phyloP scores from a whole-genome alignment of 345 rosid genomes.

The Pelargonium nanum region DNA sequence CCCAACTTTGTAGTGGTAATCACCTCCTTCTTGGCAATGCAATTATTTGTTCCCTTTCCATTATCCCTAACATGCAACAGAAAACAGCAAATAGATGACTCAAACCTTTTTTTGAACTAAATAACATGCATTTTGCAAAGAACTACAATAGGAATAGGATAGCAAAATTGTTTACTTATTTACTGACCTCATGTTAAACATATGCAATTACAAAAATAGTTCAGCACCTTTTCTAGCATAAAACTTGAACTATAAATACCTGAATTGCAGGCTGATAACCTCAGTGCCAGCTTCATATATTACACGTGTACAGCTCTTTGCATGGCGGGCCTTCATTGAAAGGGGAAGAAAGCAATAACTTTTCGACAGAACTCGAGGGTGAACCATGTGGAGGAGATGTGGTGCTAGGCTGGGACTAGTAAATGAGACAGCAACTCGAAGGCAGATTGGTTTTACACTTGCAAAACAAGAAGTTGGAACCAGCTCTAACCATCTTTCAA shows the following conservation, averaged over 20 bases:
- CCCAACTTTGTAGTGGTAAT: conserved; percentile 40
- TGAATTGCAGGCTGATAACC: conserved; percentile 70
- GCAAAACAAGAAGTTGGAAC: conserved; percentile 28
- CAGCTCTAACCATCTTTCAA: conserved; percentile 73
- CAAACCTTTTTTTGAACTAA: conserved; percentile 1
- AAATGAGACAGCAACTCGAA: conserved; percentile 60
- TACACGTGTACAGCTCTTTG: conserved; percentile 32
- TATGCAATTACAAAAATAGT: neutral
- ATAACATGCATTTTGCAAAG: conserved; percentile 2
- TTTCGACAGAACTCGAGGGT: conserved; percentile 25
- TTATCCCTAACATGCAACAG: conserved; percentile 35
- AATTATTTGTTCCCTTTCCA: conserved; percentile 14
- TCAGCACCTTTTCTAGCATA: neutral
- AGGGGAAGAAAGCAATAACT: conserved; percentile 56
- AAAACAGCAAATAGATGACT: conserved; percentile 5
- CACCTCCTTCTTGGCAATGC: conserved; percentile 45
- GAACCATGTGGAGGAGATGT: conserved; percentile 41
- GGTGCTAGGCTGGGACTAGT: conserved; percentile 55
- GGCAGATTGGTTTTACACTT: conserved; percentile 36
- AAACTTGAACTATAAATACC: conserved; percentile 37
- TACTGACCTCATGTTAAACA: too few species aligned
- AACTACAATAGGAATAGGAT: neutral
- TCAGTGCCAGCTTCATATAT: conserved; percentile 47
- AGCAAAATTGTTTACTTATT: too few species aligned
- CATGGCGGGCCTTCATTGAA: conserved; percentile 31